Evolutionary conservation across 192 early-diverging fungal genomes (phyloP).

Genomic region (Dispira parvispora): DNA sequence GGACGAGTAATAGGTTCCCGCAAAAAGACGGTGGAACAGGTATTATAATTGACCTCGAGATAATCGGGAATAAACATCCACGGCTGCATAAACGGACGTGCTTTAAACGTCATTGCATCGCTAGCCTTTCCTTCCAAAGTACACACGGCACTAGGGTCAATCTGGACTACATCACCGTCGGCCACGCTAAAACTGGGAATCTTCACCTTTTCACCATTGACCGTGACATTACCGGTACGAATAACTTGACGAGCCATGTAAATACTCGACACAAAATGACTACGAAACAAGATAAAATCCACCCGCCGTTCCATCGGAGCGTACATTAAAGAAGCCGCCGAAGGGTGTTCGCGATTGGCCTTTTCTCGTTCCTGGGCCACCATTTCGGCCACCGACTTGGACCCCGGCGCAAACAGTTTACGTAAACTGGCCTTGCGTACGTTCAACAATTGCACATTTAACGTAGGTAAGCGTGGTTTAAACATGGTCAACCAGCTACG

Average conservation of each 20-base stretch:
- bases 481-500: constrained; percentile 60
- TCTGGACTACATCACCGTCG: constrained; percentile 77
- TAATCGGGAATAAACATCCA: constrained; percentile 95
- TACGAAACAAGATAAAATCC: constrained; percentile 86
- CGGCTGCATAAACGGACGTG: constrained; percentile 65
- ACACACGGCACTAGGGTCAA: constrained; percentile 55
- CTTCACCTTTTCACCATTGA: constrained; percentile 76
- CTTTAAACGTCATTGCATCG: constrained; percentile 33
- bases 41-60: constrained; percentile 93
- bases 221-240: constrained; percentile 70
- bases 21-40: constrained; percentile 75
- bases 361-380: neutral
- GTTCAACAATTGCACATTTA: constrained; percentile 26
- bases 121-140: constrained; percentile 34
- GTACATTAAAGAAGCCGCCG: constrained; percentile 54
- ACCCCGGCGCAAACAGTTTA: neutral
- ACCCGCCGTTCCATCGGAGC: constrained; percentile 78
- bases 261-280: constrained; percentile 76
- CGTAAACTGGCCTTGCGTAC: neutral
- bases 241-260: constrained; percentile 71
- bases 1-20: constrained; percentile 78
- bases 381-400: neutral
- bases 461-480: constrained; percentile 49
- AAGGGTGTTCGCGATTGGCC: constrained; percentile 1
- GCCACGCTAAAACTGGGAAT: constrained; percentile 59